Conservation (phyloP, 441 rosid genomes). For the Aquilaria agallochum region DNA sequence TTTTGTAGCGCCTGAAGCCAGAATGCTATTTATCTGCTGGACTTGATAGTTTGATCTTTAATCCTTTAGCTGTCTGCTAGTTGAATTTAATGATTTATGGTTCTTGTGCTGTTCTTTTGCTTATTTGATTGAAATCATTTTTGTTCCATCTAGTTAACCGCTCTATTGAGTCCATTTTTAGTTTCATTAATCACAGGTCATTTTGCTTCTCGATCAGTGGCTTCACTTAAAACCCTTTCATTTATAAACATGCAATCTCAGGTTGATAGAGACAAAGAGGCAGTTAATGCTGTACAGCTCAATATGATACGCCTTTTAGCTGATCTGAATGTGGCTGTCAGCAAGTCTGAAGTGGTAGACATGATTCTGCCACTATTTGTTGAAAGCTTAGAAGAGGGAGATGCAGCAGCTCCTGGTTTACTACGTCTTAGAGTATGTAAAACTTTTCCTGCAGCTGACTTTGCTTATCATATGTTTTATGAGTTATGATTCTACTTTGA, state of each 20-base stretch:
- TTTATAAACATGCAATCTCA: constrained; percentile 27
- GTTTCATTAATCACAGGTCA: no score
- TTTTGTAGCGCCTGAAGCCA: no score
- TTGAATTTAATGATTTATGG: neutral
- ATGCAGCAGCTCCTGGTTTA: constrained; percentile 84
- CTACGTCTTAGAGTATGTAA: constrained; percentile 82
- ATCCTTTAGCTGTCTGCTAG: no score
- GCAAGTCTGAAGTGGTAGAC: constrained; percentile 93
- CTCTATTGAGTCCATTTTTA: no score
- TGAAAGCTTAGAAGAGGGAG: constrained; percentile 99
- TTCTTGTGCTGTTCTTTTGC: neutral
- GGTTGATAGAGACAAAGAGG: constrained; percentile 82
- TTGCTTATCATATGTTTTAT: constrained; percentile 20
- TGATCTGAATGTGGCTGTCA: constrained; percentile 86
- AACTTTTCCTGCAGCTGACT: constrained; percentile 27
- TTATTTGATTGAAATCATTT: neutral
- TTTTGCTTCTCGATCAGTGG: no score
- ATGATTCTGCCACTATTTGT: constrained; percentile 95
- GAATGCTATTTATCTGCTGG: no score
- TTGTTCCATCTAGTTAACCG: neutral
- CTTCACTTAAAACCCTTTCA: no score
- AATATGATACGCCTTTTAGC: constrained; percentile 86
- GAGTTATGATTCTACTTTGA: constrained; percentile 5
- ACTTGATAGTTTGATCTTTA: no score
- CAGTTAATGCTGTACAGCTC: constrained; percentile 76